A percentile compares a stretch with the other conserved stretches of the same genome.
phyloP scores from a whole-genome alignment of 73 alveolate species.

The Paramecium primaurelia region DNA sequence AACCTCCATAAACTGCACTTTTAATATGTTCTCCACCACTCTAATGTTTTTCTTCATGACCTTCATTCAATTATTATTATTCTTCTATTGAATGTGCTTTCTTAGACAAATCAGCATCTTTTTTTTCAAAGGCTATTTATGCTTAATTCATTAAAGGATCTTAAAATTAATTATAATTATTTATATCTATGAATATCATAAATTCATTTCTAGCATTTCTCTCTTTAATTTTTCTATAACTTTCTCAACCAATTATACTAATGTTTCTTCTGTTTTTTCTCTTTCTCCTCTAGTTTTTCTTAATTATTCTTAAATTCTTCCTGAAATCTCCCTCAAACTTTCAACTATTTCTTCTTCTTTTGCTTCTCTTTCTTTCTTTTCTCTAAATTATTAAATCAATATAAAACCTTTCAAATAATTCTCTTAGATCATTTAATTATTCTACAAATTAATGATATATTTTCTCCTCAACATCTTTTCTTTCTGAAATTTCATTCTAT shows the following conservation, averaged over 20 bases:
- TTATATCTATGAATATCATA: constrained; percentile 3
- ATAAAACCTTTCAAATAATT: constrained; percentile 46
- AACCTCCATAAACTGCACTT: constrained; percentile 63
- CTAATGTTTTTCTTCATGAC: constrained; percentile 39
- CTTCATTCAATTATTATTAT: background rate
- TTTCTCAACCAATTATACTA: constrained; percentile 50
- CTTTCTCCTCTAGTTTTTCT: constrained; percentile 54
- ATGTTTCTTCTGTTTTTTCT: constrained; percentile 58
- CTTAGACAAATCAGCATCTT: constrained; percentile 30
- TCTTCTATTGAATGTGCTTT: constrained; percentile 19
- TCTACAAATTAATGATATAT: constrained; percentile 54
- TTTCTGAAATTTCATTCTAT: constrained; percentile 47
- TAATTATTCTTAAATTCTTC: constrained; percentile 45
- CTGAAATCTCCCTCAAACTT: constrained; percentile 55
- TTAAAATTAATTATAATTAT: background rate
- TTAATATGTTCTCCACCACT: constrained; percentile 53
- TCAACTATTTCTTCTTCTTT: constrained; percentile 59
- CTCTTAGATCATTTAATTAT: constrained; percentile 45
- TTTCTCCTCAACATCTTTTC: constrained; percentile 61
- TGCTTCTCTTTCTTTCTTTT: constrained; percentile 61
- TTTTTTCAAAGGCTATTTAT: constrained; percentile 17
- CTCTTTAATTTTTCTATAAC: constrained; percentile 59
- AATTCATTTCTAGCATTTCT: constrained; percentile 61
- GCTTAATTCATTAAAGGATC: constrained; percentile 31
- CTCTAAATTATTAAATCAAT: background rate